phyloP scores from a whole-genome alignment of 2,329 filamentous ascomycete species.

The Camillea tinctor region DNA sequence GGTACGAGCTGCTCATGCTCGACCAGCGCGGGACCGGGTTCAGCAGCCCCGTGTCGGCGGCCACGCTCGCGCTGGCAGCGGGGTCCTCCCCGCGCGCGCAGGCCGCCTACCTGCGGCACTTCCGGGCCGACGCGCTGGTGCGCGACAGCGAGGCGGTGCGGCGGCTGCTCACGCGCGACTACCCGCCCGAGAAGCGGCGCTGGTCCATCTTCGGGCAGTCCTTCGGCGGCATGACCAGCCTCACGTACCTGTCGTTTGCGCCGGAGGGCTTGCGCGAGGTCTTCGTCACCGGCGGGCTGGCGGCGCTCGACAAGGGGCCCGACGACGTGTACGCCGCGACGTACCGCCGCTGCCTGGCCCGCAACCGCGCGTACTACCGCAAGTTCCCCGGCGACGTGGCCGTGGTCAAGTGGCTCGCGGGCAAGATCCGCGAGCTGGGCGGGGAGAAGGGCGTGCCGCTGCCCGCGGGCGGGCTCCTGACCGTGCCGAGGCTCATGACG shows the following conservation, averaged over 20 bases:
- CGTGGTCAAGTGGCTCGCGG: slow-evolving; percentile 64
- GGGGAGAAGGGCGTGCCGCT: slow-evolving; percentile 53
- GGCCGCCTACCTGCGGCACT: slow-evolving; percentile 76
- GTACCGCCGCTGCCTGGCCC: slow-evolving; percentile 65
- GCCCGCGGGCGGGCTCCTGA: slow-evolving; percentile 71
- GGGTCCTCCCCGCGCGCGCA: slow-evolving; percentile 66
- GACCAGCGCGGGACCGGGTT: slow-evolving; percentile 90
- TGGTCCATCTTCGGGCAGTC: slow-evolving; percentile 91
- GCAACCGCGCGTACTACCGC: slow-evolving; percentile 76
- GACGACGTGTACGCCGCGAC: slow-evolving; percentile 74
- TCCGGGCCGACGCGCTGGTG: slow-evolving; percentile 88
- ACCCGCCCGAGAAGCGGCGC: slow-evolving; percentile 66
- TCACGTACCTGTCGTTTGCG: slow-evolving; percentile 80
- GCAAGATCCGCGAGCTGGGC: slow-evolving; percentile 58
- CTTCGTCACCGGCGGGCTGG: slow-evolving; percentile 82
- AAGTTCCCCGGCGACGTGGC: slow-evolving; percentile 83
- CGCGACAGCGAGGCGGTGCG: slow-evolving; percentile 85
- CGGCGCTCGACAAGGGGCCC: slow-evolving; percentile 68
- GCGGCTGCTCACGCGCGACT: slow-evolving; percentile 67
- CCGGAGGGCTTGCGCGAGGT: slow-evolving; percentile 77
- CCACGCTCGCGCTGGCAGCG: slow-evolving; percentile 65
- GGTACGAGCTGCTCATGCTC: slow-evolving; percentile 83
- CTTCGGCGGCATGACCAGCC: slow-evolving; percentile 83
- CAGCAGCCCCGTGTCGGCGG: slow-evolving; percentile 75
- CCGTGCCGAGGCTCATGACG: slow-evolving; percentile 71